Evolutionary conservation across 108 stramenopile species (phyloP).

Genomic region (Cyclostephanos invisitatus): DNA sequence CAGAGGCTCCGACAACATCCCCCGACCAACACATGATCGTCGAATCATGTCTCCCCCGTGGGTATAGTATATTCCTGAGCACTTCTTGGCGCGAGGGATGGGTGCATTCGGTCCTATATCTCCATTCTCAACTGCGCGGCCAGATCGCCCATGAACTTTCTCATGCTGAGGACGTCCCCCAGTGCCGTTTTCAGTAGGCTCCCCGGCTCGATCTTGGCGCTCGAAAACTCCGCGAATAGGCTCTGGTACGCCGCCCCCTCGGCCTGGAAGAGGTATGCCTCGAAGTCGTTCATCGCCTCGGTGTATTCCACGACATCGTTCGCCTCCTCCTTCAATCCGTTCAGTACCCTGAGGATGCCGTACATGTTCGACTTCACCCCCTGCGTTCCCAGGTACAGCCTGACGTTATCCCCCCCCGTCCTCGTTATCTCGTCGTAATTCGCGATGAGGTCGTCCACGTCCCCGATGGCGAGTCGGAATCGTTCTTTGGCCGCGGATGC

Average conservation of each 20-base stretch:
- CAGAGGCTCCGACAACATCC: too few species aligned
- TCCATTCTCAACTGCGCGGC: conserved; percentile 51
- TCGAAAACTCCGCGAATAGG: conserved; percentile 63
- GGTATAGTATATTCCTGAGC: too few species aligned
- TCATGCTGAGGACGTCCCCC: conserved; percentile 44
- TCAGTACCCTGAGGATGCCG: conserved; percentile 60
- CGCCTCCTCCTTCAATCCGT: conserved; percentile 48
- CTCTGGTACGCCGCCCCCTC: conserved; percentile 65
- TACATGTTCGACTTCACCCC: conserved; percentile 60
- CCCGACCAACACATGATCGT: too few species aligned
- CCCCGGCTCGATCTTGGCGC: conserved; percentile 58
- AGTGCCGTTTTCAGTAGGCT: conserved; percentile 55
- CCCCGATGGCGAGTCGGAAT: conserved; percentile 47
- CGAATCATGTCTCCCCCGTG: too few species aligned
- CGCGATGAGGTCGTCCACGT: conserved; percentile 52
- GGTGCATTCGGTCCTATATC: background rate
- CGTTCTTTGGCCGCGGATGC: conserved; percentile 46
- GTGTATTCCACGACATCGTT: conserved; percentile 67
- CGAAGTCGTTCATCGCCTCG: conserved; percentile 62
- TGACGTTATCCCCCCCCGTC: conserved; percentile 55
- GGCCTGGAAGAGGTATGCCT: conserved; percentile 56
- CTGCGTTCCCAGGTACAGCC: conserved; percentile 62
- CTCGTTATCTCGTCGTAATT: conserved; percentile 56
- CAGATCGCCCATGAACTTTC: conserved; percentile 55
- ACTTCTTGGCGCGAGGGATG: too few species aligned